These are phyloP conservation scores for Corchorus olitorius DNA, from an alignment of 345 rosid genomes.

Conservation along the genomic window DNA sequence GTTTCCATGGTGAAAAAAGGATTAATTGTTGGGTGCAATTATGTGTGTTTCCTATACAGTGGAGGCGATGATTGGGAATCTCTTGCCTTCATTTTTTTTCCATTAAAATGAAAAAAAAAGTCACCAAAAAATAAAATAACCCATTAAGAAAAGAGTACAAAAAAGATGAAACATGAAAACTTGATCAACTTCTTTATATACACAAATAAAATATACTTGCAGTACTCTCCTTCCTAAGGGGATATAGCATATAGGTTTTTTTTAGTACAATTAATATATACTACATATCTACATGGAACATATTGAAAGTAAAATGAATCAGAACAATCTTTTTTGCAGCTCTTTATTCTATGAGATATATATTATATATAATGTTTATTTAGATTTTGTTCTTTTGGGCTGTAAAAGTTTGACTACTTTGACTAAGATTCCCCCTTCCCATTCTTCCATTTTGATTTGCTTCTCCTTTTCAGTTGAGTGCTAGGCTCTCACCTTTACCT, in stretches of 20 bases:
- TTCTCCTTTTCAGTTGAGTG: constrained; percentile 28
- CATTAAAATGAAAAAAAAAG: not conserved
- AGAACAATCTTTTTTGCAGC: constrained; percentile 24
- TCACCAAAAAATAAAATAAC: not conserved
- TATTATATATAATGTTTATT: not conserved
- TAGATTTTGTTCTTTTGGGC: constrained; percentile 37
- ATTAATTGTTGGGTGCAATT: constrained; percentile 49
- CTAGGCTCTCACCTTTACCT: constrained; percentile 20
- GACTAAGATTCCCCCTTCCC: constrained; percentile 38
- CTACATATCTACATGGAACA: not conserved
- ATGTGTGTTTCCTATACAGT: constrained; percentile 55
- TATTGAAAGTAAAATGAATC: constrained; percentile 1
- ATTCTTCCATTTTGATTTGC: constrained; percentile 43
- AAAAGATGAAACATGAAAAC: constrained; percentile 14
- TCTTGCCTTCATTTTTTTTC: constrained; percentile 24
- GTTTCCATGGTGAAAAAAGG: constrained; percentile 27
- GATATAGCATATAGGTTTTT: not conserved
- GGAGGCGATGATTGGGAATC: constrained; percentile 68
- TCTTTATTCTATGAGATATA: constrained; percentile 29
- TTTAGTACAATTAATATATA: not conserved
- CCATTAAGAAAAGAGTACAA: not conserved
- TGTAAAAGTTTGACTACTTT: constrained; percentile 41
- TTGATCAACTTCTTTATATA: not conserved
- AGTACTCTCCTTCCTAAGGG: not conserved
- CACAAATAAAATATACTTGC: not conserved